Evolutionary conservation across 2,329 filamentous ascomycete species (phyloP), one percentile per base, ranked within the genome.

Genomic region (Fusarium pseudonygamai): DNA sequence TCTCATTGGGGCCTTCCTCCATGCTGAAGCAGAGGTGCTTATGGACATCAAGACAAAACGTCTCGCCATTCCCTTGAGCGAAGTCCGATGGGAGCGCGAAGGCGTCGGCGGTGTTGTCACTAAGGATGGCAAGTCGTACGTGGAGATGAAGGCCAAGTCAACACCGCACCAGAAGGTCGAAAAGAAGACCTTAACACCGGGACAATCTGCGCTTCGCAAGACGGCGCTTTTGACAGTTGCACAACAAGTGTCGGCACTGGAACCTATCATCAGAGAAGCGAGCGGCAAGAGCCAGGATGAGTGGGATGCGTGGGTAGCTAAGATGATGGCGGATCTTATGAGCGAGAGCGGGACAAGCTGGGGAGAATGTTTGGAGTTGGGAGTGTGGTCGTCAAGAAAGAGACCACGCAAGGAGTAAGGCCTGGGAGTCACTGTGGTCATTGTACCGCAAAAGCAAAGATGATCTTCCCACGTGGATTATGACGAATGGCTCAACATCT

Each of bases 381-480:
- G 96, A 42, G 96, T 95, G 81, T 98, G 95, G 85, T 96, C 92
- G 81, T 97, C 91, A 69, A 94, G 92, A 83, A 98, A 97, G 87
- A 78, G 73, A 58, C 58, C 37, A 26, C 42, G 37, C 47, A 61
- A 65, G 37, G 45, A 47, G 26, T 37, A 40, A 59, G 24, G 36
- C 32, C 36, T 63, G 63, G 74, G 46, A 9, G 47, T 67, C 61
- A 53, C 45, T n/a, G 30, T 55, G 47, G 55, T 43, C 40, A 60
- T 62, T 39, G n/a, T 24, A 55, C 46, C 34, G 39, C 64, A 72
- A 69, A 71, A 67, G 62, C 60, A 70, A 75, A 60, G 26, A 66
- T 63, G 56, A 39, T 58, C 63, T 36, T 45, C 64, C 37, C 53
- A 71, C 32, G 50, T 67, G 64, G 42, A 57, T 37, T 60, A 49